Conservation (phyloP, 495 filamentous ascomycete genomes). For the Rhizodiscina lignyota region DNA sequence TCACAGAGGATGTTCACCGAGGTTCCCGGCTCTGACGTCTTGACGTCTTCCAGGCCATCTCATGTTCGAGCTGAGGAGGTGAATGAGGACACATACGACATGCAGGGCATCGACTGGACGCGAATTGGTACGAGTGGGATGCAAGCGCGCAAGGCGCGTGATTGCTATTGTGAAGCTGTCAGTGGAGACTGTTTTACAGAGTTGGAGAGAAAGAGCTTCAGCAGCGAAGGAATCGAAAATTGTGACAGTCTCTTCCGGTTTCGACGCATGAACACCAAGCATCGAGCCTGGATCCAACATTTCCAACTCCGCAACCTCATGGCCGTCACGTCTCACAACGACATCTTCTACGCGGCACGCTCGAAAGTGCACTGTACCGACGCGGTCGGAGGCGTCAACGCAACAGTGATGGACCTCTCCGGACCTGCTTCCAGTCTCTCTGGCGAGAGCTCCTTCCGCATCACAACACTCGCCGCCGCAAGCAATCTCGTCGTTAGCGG, state of each 20-base stretch:
- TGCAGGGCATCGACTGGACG: conserved; percentile 68
- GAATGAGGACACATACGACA: conserved; percentile 43
- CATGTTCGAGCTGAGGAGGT: too few species aligned
- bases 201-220: neutral
- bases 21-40: neutral
- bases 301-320: conserved; percentile 84
- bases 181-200: neutral
- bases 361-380: conserved; percentile 40
- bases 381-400: conserved; percentile 16
- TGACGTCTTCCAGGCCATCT: conserved; percentile 5
- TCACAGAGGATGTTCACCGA: neutral
- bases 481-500: conserved; percentile 61
- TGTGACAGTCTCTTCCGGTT: conserved; percentile 50
- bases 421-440: conserved; percentile 16
- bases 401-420: conserved; percentile 42
- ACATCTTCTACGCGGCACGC: conserved; percentile 57
- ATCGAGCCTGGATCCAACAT: conserved; percentile 52
- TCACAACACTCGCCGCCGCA: too few species aligned
- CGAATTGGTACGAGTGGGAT: conserved; percentile 42
- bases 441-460: too few species aligned
- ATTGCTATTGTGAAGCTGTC: conserved; percentile 11
- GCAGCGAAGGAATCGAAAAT: conserved; percentile 12
- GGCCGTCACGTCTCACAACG: conserved; percentile 52
- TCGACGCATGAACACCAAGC: conserved; percentile 48
- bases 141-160: conserved; percentile 38